Conservation (phyloP, 2,329 filamentous ascomycete species). For the Aspergillus oerlinghausenensis region DNA sequence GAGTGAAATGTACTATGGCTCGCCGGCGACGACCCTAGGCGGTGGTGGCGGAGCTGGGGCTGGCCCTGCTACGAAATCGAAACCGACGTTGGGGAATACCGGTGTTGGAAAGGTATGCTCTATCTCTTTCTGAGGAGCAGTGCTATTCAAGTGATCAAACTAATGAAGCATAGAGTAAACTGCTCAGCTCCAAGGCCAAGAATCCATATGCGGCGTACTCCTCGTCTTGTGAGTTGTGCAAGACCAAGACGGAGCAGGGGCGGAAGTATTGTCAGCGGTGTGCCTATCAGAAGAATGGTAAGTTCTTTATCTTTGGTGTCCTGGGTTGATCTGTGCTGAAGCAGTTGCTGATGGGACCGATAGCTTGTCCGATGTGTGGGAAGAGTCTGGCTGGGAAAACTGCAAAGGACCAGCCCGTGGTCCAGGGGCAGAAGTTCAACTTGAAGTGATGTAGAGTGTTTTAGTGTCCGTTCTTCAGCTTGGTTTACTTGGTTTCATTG, state of each 20-base stretch:
- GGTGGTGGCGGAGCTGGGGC: slow-evolving; percentile 27
- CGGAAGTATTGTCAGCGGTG: slow-evolving; percentile 59
- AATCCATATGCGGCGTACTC: slow-evolving; percentile 63
- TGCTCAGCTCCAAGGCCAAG: slow-evolving; percentile 60
- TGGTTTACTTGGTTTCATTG: background rate
- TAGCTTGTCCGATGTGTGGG: slow-evolving; percentile 61
- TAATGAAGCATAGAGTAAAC: slow-evolving; percentile 50
- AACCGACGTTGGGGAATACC: slow-evolving; percentile 51
- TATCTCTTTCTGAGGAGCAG: background rate
- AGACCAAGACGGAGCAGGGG: slow-evolving; percentile 60
- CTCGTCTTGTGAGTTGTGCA: slow-evolving; percentile 58
- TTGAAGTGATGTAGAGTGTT: slow-evolving; percentile 47
- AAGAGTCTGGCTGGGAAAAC: slow-evolving; percentile 49
- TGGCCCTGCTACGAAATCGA: slow-evolving; percentile 22
- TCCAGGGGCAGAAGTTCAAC: slow-evolving; percentile 60
- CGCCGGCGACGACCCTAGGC: slow-evolving; percentile 40
- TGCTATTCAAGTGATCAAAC: background rate
- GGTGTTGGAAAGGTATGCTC: slow-evolving; percentile 55
- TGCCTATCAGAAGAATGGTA: slow-evolving; percentile 59
- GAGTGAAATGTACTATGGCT: slow-evolving; percentile 63
- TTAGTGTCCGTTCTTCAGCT: slow-evolving; percentile 1
- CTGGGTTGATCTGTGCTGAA: slow-evolving; percentile 3
- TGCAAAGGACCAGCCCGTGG: slow-evolving; percentile 46
- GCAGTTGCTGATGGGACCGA: slow-evolving; percentile 10
- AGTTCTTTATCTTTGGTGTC: slow-evolving; percentile 16